Evolutionary conservation across 192 early-diverging fungal genomes (phyloP), one percentile per base, ranked within the genome.

Genomic region (Mortierella hygrophila): DNA sequence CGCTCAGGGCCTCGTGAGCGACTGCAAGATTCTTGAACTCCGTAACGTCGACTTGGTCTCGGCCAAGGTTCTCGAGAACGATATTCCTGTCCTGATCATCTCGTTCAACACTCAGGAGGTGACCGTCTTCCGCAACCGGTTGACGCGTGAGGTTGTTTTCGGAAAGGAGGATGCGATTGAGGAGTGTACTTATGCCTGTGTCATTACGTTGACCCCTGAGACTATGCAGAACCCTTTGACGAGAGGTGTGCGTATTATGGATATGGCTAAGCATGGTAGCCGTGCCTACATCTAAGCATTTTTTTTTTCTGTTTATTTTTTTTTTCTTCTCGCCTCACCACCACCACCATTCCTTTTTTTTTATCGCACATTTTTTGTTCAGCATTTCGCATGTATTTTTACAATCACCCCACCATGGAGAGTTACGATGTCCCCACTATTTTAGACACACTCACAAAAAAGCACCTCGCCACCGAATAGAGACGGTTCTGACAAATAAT

Each of bases 31-130:
- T 70, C 89, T 99, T 32, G 99, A 99, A 87, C 88, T 98, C 60
- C 93, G 96, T 80, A 93, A 97, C 73, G 94, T 99, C 29, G 97
- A 99, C 82, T 93, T 99, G 88, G 91, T 94, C 37, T 93, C 97
- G 70, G 94, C 97, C 65, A 97, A 95, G 82, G 91, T 99, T 41
- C 88, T 99, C 32, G 97, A 99, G 71, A 97, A 98, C 87, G 95
- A 97, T 87, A 90, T 98, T 6, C 98, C 99, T 6, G 96, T 99
- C 23, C 88, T 97, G 42, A 93, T 98, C 44, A 78, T 99, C 38
- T 93, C 94, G 4, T 99, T 97, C 93, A 90, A 95, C 78, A 98
- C 98, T 21, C 96, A 98, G 85, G 98, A 99, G 88, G 93, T 99
- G 77, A 94, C 98, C 65, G 83, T 97, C 18, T 99, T 99, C 95